These are phyloP conservation scores for Sarocladium kiliense DNA, from an alignment of 2,329 filamentous ascomycete species.

Conservation along the genomic window DNA sequence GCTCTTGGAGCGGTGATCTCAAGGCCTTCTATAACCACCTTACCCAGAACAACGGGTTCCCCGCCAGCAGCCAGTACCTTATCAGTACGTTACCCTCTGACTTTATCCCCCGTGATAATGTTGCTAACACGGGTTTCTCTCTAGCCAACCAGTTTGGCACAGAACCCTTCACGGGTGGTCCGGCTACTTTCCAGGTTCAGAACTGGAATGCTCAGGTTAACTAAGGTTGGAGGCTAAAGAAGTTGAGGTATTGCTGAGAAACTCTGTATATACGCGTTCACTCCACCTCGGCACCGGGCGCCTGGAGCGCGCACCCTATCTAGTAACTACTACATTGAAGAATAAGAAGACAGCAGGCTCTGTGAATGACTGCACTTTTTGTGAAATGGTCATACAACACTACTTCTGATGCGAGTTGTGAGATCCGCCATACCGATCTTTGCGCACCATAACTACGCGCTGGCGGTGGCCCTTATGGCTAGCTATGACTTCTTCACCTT, in stretches of 20 bases:
- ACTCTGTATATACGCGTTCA: background rate
- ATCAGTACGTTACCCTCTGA: constrained; percentile 20
- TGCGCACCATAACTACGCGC: no score
- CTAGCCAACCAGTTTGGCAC: constrained; percentile 35
- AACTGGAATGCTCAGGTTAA: constrained; percentile 11
- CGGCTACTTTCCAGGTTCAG: constrained; percentile 12
- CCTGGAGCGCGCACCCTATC: no score
- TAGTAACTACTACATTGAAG: no score
- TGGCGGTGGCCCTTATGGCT: no score
- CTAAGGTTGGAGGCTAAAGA: background rate
- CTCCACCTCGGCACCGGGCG: no score
- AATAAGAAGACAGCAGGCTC: no score
- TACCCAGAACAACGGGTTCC: constrained; percentile 37
- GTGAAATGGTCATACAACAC: no score
- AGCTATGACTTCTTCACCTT: no score
- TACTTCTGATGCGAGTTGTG: no score
- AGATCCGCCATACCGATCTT: no score
- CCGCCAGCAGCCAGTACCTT: constrained; percentile 43
- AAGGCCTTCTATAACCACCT: constrained; percentile 53
- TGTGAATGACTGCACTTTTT: no score
- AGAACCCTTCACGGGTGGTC: constrained; percentile 47
- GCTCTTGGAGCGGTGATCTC: constrained; percentile 50
- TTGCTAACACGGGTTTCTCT: background rate
- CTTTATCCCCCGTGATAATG: background rate
- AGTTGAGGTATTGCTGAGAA: no score